Percentiles rank a stretch among this genome's conserved stretches.
These are phyloP conservation scores for Picochlorum costavermella DNA, from an alignment of 139 green algal species.

Conservation along the genomic window DNA sequence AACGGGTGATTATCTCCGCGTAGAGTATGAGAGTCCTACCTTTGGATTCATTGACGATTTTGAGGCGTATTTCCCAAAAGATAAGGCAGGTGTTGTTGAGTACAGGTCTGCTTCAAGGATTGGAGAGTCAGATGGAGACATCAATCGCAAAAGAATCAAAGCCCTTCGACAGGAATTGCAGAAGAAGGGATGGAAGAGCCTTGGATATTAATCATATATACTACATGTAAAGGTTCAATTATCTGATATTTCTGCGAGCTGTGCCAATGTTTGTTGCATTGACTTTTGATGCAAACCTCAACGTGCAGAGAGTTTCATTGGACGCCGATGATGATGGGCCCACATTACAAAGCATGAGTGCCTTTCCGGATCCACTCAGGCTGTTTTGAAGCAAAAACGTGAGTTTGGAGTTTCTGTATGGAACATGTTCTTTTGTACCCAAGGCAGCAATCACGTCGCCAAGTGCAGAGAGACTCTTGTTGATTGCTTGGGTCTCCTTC, in stretches of 20 bases:
- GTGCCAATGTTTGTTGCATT: slow-evolving; percentile 68
- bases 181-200: slow-evolving; percentile 73
- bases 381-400: slow-evolving; percentile 75
- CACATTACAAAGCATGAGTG: slow-evolving; percentile 92
- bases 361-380: slow-evolving; percentile 59
- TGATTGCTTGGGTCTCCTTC: slow-evolving; percentile 92
- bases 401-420: slow-evolving; percentile 92
- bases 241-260: slow-evolving; percentile 14
- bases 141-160: slow-evolving; percentile 93
- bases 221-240: not conserved
- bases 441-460: slow-evolving; percentile 83
- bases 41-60: slow-evolving; percentile 95
- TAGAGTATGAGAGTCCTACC: slow-evolving; percentile 76
- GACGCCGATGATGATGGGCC: slow-evolving; percentile 62
- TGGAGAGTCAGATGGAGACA: slow-evolving; percentile 74
- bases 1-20: slow-evolving; percentile 84
- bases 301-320: slow-evolving; percentile 69
- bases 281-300: slow-evolving; percentile 83
- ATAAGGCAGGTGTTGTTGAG: slow-evolving; percentile 42
- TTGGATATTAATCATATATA: slow-evolving; percentile 50
- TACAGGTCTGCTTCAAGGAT: slow-evolving; percentile 62
- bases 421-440: slow-evolving; percentile 62
- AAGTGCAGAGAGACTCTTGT: slow-evolving; percentile 75
- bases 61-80: slow-evolving; percentile 64
- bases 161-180: slow-evolving; percentile 69